Evolutionary conservation across 2,329 filamentous ascomycete genomes (phyloP), one percentile per base, ranked within the genome.

Genomic region (Venturia aucupariae): DNA sequence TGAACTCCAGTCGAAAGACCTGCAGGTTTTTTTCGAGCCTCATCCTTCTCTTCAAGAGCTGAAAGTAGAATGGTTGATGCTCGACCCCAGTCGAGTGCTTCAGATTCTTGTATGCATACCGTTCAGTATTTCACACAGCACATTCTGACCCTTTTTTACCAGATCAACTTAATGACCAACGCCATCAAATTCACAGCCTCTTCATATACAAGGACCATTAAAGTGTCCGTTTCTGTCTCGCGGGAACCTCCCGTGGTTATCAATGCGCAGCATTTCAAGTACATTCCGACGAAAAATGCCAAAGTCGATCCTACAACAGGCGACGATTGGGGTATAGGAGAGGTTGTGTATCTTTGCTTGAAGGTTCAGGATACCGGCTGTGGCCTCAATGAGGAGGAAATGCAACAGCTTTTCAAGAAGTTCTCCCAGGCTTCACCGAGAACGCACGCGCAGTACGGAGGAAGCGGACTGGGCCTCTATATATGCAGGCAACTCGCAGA

Each of bases 401-500:
- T 65, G 46, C 48, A 64, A 15, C 41, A 81, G 39, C 78, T 90
- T 0, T 90, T 90, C 71, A 81, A 87, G 67, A 81, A 86, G 22
- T 90, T 90, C 71, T 82, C 84, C 10, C 88, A 90, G 73, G 86
- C 86, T 0, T 86, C 81, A 15, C 82, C 86, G 4, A 83, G 81
- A 65, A 89, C 86, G 0, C 86, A 89, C 24, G 60, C 60, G 7
- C 64, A 65, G 17, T 65, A 65, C 22, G 64, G 64, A 19, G 64
- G 64, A 4, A 39, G 17, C 32, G 64, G 64, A 3, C 42, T 65
- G 0, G 88, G 88, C 0, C 77, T 90, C 0, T 90, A 88, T 70
- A 90, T 90, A 65, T 86, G 82, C 60, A 80, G 85, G n/a, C 81
- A 86, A 46, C 78, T 90, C 11, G 85, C 85, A 1, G 86, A 89